A percentile compares a stretch with the other conserved stretches of the same genome.
Evolutionary conservation across 495 filamentous ascomycete genomes (phyloP).

Genomic region (Aspergillus kassunensis): DNA sequence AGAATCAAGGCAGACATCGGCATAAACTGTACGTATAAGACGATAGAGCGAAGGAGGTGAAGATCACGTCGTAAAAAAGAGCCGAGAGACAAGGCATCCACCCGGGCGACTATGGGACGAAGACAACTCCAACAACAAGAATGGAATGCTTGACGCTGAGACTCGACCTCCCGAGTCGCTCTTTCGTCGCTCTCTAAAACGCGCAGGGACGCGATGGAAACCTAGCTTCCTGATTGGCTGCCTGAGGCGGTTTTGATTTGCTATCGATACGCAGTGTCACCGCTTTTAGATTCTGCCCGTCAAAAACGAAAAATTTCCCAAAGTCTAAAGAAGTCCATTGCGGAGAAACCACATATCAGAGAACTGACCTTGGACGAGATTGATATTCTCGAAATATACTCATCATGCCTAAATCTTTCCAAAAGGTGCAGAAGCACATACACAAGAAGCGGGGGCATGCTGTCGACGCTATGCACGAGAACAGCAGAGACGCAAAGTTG

Average conservation of each 20-base stretch:
- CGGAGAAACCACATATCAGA: neutral
- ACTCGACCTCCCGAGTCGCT: neutral
- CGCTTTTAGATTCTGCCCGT: slow-evolving; percentile 24
- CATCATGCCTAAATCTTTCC: slow-evolving; percentile 69
- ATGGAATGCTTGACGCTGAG: slow-evolving; percentile 22
- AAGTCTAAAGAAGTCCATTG: neutral
- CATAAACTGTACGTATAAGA: slow-evolving; percentile 2
- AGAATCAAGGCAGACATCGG: slow-evolving; percentile 19
- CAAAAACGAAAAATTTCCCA: slow-evolving; percentile 16
- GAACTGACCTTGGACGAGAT: neutral
- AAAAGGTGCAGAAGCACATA: slow-evolving; percentile 81
- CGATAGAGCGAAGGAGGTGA: slow-evolving; percentile 3
- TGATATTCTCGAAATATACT: neutral
- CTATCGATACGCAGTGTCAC: slow-evolving; percentile 2
- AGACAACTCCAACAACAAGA: slow-evolving; percentile 18
- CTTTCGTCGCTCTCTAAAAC: slow-evolving; percentile 14
- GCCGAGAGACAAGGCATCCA: neutral
- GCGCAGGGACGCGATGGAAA: slow-evolving; percentile 23
- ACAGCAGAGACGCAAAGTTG: slow-evolving; percentile 72
- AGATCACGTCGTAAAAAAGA: neutral
- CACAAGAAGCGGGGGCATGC: slow-evolving; percentile 63
- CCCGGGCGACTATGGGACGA: neutral
- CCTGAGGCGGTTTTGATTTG: slow-evolving; percentile 2
- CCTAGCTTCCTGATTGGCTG: slow-evolving; percentile 17
- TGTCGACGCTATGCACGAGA: slow-evolving; percentile 68